Base-by-base conservation (phyloP, 345 rosid genomes). In the Gossypium australe region DNA sequence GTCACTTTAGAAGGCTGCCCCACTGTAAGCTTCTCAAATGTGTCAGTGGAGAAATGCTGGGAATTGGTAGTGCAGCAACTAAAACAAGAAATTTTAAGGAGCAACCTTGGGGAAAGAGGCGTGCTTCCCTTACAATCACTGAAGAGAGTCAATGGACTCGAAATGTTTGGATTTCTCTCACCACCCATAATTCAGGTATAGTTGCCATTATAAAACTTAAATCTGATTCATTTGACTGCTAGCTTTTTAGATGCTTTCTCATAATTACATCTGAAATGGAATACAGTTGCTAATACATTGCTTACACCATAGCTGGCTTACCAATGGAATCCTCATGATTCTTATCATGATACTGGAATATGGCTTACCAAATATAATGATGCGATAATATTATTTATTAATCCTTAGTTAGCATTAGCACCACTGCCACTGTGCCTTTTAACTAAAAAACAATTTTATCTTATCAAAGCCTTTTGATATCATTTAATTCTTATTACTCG, bases 31-130 rank as follows among this genome's bases (percentile, higher is more conserved):
- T 86, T 91, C 77, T 81, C 87, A 2, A 83, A 87, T 76, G 76
- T 84, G 79, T 91, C 99, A 22, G 89, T 87, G 11, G 91, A 89
- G 75, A 93, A 87, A 77, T 91, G 98, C 86, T 95, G 99, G 99
- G 89, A 89, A 74, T 87, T 85, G 89, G 96, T 91, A 75, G 44
- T 84, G 72, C 87, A 84, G 68, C 76, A 82, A 70, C 80, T 90
- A 24, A 91, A 83, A 66, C 83, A 85, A 17, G 95, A 89, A 86
- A 82, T 88, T 79, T 44, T 56, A 69, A 80, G 83, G 60, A 80
- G 65, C 27, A 61, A 67, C 44, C 76, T 77, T 73, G 84, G 85
- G 48, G 84, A 80, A 74, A 80, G 76, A 60, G 83, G 84, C 52
- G 58, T 86, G 55, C 83, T 84, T 70, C 71, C 77, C 72, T 63